Percentiles rank a stretch among this genome's conserved stretches.
Evolutionary conservation across 1,284 basidiomycete species (phyloP).

Genomic region (Ustilago curta): DNA sequence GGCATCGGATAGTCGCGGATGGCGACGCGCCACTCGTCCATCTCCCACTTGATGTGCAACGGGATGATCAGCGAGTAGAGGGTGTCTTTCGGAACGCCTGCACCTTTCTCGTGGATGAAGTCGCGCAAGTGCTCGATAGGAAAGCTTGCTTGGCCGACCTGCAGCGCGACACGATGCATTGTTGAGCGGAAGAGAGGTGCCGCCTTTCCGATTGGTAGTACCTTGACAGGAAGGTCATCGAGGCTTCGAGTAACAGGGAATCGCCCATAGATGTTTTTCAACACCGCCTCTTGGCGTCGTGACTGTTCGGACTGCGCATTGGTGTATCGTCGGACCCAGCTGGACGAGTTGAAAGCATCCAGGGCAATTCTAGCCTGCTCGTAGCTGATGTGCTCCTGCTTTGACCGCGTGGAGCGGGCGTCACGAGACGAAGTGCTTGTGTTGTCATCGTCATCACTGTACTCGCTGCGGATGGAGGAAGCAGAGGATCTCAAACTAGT

Average conservation of each 20-base stretch:
- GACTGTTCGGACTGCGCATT: conserved; percentile 70
- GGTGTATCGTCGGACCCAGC: conserved; percentile 75
- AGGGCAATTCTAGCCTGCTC: conserved; percentile 81
- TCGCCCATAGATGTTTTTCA: conserved; percentile 66
- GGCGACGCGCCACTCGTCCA: conserved; percentile 76
- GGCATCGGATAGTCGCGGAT: conserved; percentile 80
- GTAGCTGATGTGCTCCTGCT: conserved; percentile 22
- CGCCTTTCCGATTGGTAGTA: conserved; percentile 71
- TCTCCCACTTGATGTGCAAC: conserved; percentile 80
- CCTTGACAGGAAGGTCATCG: conserved; percentile 71
- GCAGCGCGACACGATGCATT: conserved; percentile 76
- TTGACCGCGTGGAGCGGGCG: conserved; percentile 6
- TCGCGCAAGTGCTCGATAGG: conserved; percentile 74
- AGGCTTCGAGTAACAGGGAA: conserved; percentile 36
- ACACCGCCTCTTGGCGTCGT: conserved; percentile 71
- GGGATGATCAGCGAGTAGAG: conserved; percentile 86
- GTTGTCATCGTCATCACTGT: conserved; percentile 10
- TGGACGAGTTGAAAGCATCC: conserved; percentile 79
- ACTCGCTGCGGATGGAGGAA: conserved; percentile 5
- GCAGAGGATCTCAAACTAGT: conserved; percentile 16
- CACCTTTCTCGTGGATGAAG: conserved; percentile 80
- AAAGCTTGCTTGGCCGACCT: conserved; percentile 77
- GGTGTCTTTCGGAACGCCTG: conserved; percentile 78
- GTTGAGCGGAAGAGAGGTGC: conserved; percentile 82
- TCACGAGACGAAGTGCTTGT: conserved; percentile 25